Evolutionary conservation across 768 basidiomycete species (phyloP).

Genomic region (Boletus sp.): DNA sequence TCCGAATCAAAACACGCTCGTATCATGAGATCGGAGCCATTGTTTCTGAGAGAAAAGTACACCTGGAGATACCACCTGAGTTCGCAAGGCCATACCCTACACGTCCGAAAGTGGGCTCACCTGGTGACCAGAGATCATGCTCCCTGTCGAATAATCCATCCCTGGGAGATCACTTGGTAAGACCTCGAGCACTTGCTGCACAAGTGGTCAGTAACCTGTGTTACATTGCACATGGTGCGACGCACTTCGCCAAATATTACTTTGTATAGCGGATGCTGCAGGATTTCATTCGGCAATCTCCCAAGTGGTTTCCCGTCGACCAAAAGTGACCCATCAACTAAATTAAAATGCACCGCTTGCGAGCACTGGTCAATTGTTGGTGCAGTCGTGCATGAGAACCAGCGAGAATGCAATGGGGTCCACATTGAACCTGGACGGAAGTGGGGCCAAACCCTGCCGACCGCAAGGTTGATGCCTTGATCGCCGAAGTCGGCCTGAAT

Average conservation of each 20-base stretch:
- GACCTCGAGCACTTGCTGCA: slow-evolving; percentile 20
- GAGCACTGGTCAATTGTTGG: slow-evolving; percentile 3
- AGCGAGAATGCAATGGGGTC: slow-evolving; percentile 15
- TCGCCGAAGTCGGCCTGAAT: neutral
- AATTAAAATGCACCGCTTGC: slow-evolving; percentile 21
- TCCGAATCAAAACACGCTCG: slow-evolving; percentile 5
- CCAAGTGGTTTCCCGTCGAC: slow-evolving; percentile 26
- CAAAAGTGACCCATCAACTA: slow-evolving; percentile 26
- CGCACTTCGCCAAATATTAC: slow-evolving; percentile 22
- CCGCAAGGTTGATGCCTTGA: slow-evolving; percentile 19
- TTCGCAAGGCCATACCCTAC: neutral
- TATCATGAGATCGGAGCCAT: slow-evolving; percentile 17
- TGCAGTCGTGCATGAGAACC: slow-evolving; percentile 23
- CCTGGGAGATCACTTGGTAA: slow-evolving; percentile 24
- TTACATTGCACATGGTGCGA: neutral
- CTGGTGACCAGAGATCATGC: slow-evolving; percentile 15
- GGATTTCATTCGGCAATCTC: slow-evolving; percentile 19
- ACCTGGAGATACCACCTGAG: slow-evolving; percentile 13
- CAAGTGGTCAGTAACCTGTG: neutral
- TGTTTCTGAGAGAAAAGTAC: slow-evolving; percentile 19
- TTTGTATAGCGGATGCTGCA: slow-evolving; percentile 17
- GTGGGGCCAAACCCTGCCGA: slow-evolving; percentile 20
- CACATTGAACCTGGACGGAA: slow-evolving; percentile 26
- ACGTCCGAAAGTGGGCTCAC: slow-evolving; percentile 2
- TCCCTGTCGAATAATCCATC: slow-evolving; percentile 26